Evolutionary conservation across 306 rosid species (phyloP).

Genomic region (Abrus pulchellus): DNA sequence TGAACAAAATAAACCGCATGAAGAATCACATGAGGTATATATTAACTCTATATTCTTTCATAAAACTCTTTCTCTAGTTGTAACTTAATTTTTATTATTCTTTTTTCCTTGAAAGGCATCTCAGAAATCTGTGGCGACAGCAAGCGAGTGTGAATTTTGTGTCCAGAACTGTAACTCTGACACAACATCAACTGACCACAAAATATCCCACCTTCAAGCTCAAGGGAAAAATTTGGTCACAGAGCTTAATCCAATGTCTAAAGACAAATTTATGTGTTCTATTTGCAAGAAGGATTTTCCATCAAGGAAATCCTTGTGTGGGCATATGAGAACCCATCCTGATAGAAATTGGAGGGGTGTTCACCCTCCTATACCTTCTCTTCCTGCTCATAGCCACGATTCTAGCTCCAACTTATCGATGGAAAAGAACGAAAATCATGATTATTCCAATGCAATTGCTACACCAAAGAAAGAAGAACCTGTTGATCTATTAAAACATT

Average conservation of each 20-base stretch:
- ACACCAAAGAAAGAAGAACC: too few relatives aligned
- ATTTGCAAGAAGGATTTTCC: constrained; percentile 35
- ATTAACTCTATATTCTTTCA: too few relatives aligned
- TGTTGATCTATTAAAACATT: neutral
- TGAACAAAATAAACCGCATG: too few relatives aligned
- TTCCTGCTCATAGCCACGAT: too few relatives aligned
- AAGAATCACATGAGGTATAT: too few relatives aligned
- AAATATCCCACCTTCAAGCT: constrained; percentile 38
- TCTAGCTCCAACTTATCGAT: neutral
- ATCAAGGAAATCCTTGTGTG: constrained; percentile 9
- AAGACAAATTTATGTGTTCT: neutral
- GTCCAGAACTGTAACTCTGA: constrained; percentile 41
- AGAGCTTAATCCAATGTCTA: neutral
- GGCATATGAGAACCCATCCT: constrained; percentile 49
- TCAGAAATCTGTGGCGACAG: neutral
- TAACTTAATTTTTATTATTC: too few relatives aligned
- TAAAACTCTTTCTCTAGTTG: too few relatives aligned
- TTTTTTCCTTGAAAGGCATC: too few relatives aligned
- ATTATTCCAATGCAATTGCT: neutral
- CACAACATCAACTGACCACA: constrained; percentile 54
- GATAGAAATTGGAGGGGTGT: constrained; percentile 52
- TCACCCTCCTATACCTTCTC: constrained; percentile 18
- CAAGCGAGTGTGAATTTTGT: constrained; percentile 44
- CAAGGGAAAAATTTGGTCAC: neutral
- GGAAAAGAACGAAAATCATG: neutral